Percentiles rank a stretch among this genome's conserved stretches.
Conservation (phyloP, 495 filamentous ascomycete genomes). For the Aspergillus biplanus region DNA sequence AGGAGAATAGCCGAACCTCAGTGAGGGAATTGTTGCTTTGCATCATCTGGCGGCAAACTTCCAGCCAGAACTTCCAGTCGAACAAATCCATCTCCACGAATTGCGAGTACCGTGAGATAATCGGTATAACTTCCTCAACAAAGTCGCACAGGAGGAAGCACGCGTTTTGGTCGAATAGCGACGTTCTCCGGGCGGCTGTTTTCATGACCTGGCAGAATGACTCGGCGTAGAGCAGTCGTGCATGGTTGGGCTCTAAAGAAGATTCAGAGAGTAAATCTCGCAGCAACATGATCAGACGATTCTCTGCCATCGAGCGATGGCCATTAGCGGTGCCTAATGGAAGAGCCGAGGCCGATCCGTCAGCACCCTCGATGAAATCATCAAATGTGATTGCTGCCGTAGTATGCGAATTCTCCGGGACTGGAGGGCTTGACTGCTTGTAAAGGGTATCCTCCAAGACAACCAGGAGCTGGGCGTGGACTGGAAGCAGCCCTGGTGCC, state of each 20-base stretch:
- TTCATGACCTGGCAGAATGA: slow-evolving; percentile 76
- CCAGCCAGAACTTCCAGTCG: slow-evolving; percentile 91
- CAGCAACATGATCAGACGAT: slow-evolving; percentile 83
- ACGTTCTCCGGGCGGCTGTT: slow-evolving; percentile 72
- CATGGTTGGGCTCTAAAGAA: slow-evolving; percentile 55
- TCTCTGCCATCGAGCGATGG: slow-evolving; percentile 85
- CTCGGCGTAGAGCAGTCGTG: slow-evolving; percentile 75
- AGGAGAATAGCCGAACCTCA: slow-evolving; percentile 84
- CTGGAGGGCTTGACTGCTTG: slow-evolving; percentile 58
- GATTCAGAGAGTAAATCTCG: slow-evolving; percentile 81
- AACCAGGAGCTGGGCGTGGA: slow-evolving; percentile 84
- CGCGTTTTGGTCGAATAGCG: slow-evolving; percentile 82
- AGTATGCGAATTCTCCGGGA: slow-evolving; percentile 54
- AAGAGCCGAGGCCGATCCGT: slow-evolving; percentile 70
- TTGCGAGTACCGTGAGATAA: slow-evolving; percentile 61
- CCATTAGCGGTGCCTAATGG: slow-evolving; percentile 69
- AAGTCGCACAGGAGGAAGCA: slow-evolving; percentile 95
- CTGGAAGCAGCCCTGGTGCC: slow-evolving; percentile 78
- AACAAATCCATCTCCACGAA: slow-evolving; percentile 48
- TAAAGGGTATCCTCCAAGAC: slow-evolving; percentile 86
- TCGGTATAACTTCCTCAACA: slow-evolving; percentile 74
- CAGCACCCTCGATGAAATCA: slow-evolving; percentile 71
- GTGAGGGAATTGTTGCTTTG: slow-evolving; percentile 92
- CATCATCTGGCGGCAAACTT: slow-evolving; percentile 80
- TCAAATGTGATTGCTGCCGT: slow-evolving; percentile 72